A percentile compares a stretch with the other conserved stretches of the same genome.
Evolutionary conservation across 2,329 filamentous ascomycete genomes (phyloP).

Genomic region (Parastagonospora avenae): DNA sequence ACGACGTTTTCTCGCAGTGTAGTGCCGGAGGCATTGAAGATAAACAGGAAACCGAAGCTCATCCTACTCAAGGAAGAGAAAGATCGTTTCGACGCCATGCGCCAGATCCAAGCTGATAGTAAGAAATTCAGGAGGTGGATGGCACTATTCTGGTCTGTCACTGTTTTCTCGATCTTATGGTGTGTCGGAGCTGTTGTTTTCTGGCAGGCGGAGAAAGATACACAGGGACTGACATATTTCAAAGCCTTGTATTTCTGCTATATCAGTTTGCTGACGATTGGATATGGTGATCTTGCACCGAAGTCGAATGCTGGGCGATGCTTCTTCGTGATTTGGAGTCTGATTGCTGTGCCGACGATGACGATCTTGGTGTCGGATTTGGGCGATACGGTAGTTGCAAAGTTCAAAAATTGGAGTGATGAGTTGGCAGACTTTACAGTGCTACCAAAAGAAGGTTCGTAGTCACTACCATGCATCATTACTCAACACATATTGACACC

Average conservation of each 20-base stretch:
- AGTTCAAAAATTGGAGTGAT: constrained; percentile 67
- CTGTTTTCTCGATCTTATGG: constrained; percentile 77
- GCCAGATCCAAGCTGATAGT: constrained; percentile 73
- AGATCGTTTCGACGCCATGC: constrained; percentile 79
- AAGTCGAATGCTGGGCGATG: constrained; percentile 77
- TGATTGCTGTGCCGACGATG: constrained; percentile 85
- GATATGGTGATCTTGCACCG: constrained; percentile 81
- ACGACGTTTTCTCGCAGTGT: constrained; percentile 9
- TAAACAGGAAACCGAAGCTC: constrained; percentile 50
- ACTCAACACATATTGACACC: neutral
- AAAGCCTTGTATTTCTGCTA: constrained; percentile 85
- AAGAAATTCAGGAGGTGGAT: constrained; percentile 73
- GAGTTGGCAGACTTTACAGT: constrained; percentile 68
- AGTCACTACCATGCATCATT: neutral
- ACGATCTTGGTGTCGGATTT: constrained; percentile 69
- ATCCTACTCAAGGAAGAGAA: constrained; percentile 64
- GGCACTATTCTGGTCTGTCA: constrained; percentile 69
- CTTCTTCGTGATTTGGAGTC: constrained; percentile 92
- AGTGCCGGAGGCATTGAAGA: constrained; percentile 12
- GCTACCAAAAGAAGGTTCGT: constrained; percentile 60
- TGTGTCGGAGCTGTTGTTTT: constrained; percentile 80
- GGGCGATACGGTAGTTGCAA: constrained; percentile 77
- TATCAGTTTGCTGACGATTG: constrained; percentile 80
- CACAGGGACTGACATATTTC: constrained; percentile 72
- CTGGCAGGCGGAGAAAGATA: constrained; percentile 61